Base-by-base conservation (phyloP, 441 rosid genomes). In the Populus hybrid region DNA sequence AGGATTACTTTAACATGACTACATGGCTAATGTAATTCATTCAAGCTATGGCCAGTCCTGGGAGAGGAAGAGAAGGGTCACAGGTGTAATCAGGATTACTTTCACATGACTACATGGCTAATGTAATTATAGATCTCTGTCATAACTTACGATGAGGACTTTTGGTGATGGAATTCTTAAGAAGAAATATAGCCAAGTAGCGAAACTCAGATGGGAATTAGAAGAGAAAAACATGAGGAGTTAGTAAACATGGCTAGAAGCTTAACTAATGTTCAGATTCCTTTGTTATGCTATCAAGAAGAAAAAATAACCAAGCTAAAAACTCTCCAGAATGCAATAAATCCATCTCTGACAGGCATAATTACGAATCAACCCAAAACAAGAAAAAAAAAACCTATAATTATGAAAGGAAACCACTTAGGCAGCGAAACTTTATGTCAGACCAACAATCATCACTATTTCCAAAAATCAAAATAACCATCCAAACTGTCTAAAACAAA, bases 391-490 rank as follows among this genome's bases (percentile, higher is more conserved):
- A 73, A 26, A 36, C 6, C 7, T 23, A 68, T 26, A 42, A 10
- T 9, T 9, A n/a, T 21, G 33, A 14, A 28, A 67, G 6, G 12
- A 68, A 45, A 16, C n/a, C 50, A 56, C 26, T 38, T 6, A 64
- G 20, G 31, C 26, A 64, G 53, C 75, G 66, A 45, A 23, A 68
- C 66, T 78, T 80, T 53, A 40, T 65, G 86, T 75, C 87, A 83
- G 86, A 72, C 16, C 29, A 74, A 31, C 73, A 65, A 79, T 78
- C 68, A 80, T 76, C 71, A 71, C 29, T 38, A 42, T 40, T 66
- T 63, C 72, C 83, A 36, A 69, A 71, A 78, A 77, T 42, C 76
- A 77, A 81, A 77, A 68, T 59, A 82, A 82, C 83, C 77, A 80
- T 38, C 73, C 6, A 74, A 84, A 71, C 75, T 38, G 64, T 20